Evolutionary conservation across 305 asterid genomes (phyloP).

Genomic region (Fraxinus ornus): DNA sequence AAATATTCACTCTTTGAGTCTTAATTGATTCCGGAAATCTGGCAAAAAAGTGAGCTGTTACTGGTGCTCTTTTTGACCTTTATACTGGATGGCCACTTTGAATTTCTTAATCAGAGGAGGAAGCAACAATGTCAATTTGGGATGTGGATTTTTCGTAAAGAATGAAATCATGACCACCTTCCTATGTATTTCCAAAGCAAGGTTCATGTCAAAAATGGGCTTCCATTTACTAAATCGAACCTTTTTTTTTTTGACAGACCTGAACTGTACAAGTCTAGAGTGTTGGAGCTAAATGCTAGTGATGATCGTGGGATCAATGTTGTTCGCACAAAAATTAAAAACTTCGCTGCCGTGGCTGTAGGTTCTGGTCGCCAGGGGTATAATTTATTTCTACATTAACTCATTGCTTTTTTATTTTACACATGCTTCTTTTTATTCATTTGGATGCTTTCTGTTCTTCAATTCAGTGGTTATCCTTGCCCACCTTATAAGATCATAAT

Average conservation of each 20-base stretch:
- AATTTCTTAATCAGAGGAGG: neutral
- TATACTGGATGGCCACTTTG: neutral
- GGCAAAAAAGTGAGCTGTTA: neutral
- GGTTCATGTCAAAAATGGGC: neutral
- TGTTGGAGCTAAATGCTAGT: constrained; percentile 96
- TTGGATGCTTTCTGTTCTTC: constrained; percentile 11
- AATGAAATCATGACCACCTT: neutral
- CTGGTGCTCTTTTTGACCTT: neutral
- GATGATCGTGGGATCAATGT: constrained; percentile 98
- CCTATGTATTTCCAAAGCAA: neutral
- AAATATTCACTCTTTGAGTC: neutral
- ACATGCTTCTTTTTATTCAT: constrained; percentile 2
- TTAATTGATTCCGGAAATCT: neutral
- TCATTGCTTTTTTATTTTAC: neutral
- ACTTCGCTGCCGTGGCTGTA: constrained; percentile 96
- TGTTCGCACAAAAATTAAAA: constrained; percentile 92
- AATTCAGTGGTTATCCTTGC: constrained; percentile 81
- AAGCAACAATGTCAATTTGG: neutral
- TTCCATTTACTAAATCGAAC: constrained; percentile 9
- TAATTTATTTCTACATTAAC: constrained; percentile 10
- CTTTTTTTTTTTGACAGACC: constrained; percentile 49
- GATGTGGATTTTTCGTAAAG: neutral
- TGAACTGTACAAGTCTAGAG: constrained; percentile 84
- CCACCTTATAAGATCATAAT: constrained; percentile 92
- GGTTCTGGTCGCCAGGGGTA: constrained; percentile 78